Base-by-base conservation (phyloP, 371 early-diverging fungal genomes). In the Mucor irregularis region DNA sequence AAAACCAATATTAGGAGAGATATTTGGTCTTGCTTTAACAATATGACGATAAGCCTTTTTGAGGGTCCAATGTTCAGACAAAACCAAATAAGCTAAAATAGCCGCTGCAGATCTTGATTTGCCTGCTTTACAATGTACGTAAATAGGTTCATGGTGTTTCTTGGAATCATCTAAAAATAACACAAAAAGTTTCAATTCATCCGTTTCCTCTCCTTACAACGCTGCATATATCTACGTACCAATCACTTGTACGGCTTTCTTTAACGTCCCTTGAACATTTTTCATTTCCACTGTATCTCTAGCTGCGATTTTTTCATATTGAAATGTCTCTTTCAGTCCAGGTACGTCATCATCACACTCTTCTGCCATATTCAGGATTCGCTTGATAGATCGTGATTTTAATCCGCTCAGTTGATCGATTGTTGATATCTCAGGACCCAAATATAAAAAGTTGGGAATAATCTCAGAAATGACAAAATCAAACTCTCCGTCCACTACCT, bases 1-100 rank as follows among this genome's bases (percentile, higher is more conserved):
- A 67, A 94, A 94, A n/a, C 94, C 94, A 68, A 94, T 83, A 63
- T 94, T 94, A 21, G 92, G 92, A 35, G 86, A 84, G 34, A 90
- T 84, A 25, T 82, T 85, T 1, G 86, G 86, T 21, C 94, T 64
- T 30, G 75, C 75, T 26, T 76, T 71, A 34, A 86, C 76, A 5
- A 93, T 85, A 53, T 84, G 84, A 14, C 83, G 75, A 56, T 90
- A 91, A 10, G 94, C 90, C 21, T 76, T 77, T 56, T 82, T 78
- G 9, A 93, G 63, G 2, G 89, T 73, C 87, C 89, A 87, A n/a
- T 75, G 67, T 51, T 87, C 79, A 24, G 76, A 66, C 5, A 75
- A 42, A 5, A 93, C 86, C 29, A 93, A 56, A 58, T 89, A 90
- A 2, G 88, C 92, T 21, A 93, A 69, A 13, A 90, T 90, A 10